Conservation (phyloP, 2,329 filamentous ascomycete genomes). For the Fusarium annulatum region DNA sequence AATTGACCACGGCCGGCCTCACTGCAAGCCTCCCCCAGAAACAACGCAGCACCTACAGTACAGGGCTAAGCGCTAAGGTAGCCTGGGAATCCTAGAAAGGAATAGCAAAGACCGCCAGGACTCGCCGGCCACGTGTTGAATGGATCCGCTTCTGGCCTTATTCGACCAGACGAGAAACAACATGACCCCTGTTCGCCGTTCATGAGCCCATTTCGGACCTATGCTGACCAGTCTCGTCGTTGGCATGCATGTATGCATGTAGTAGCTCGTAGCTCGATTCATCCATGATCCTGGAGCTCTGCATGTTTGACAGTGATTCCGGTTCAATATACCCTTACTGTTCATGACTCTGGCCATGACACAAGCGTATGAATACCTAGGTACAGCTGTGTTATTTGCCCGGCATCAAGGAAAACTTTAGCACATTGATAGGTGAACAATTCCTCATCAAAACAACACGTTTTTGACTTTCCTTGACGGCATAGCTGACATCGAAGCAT, state of each 20-base stretch:
- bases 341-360: not conserved
- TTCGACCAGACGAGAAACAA: conserved; percentile 39
- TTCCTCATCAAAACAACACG: not conserved
- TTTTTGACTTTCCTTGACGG: conserved; percentile 15
- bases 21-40: not conserved
- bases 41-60: conserved; percentile 19
- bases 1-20: not conserved
- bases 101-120: conserved; percentile 25
- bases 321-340: conserved; percentile 22
- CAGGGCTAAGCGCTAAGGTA: conserved; percentile 28
- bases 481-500: conserved; percentile 5
- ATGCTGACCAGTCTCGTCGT: conserved; percentile 24
- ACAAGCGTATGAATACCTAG: not conserved
- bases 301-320: conserved; percentile 9
- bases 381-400: not conserved
- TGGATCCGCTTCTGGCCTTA: conserved; percentile 41
- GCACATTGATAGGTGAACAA: not conserved
- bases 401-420: not conserved
- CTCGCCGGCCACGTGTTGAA: conserved; percentile 43
- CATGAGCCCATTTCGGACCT: conserved; percentile 30
- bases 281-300: conserved; percentile 15
- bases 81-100: conserved; percentile 8
- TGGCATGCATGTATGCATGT: not conserved
- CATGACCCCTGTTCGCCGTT: conserved; percentile 25
- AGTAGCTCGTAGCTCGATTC: conserved; percentile 10